phyloP scores from a whole-genome alignment of 73 alveolate genomes.

The Paramecium sexaurelia region DNA sequence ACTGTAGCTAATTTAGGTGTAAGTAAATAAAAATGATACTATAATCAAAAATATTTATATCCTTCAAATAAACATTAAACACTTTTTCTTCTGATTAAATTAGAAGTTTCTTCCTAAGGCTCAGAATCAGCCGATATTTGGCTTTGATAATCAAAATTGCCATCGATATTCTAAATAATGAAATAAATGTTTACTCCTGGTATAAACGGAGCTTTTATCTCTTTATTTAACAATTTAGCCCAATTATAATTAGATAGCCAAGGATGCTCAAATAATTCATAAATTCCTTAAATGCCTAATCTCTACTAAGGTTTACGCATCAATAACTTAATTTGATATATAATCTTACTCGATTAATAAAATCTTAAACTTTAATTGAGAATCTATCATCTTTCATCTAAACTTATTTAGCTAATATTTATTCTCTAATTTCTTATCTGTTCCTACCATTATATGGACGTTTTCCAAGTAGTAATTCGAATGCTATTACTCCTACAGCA shows the following conservation, averaged over 20 bases:
- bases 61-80: constrained; percentile 53
- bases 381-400: constrained; percentile 83
- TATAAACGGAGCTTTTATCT: neutral
- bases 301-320: constrained; percentile 83
- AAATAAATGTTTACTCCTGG: constrained; percentile 44
- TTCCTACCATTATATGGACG: constrained; percentile 90
- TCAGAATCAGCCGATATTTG: constrained; percentile 48
- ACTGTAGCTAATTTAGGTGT: constrained; percentile 69
- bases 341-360: constrained; percentile 82
- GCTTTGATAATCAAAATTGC: constrained; percentile 45
- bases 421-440: constrained; percentile 79
- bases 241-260: constrained; percentile 88
- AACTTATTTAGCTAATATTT: constrained; percentile 73
- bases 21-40: constrained; percentile 58
- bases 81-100: constrained; percentile 34
- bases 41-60: constrained; percentile 41
- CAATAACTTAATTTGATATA: constrained; percentile 43
- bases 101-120: neutral
- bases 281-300: constrained; percentile 83
- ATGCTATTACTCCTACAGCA: constrained; percentile 81
- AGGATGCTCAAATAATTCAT: constrained; percentile 81
- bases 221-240: constrained; percentile 66
- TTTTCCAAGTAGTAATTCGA: constrained; percentile 77
- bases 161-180: constrained; percentile 29
- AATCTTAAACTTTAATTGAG: constrained; percentile 87